These are phyloP conservation scores for Akanthomyces lecanii DNA, from an alignment of 2,329 filamentous ascomycete genomes.

Conservation along the genomic window DNA sequence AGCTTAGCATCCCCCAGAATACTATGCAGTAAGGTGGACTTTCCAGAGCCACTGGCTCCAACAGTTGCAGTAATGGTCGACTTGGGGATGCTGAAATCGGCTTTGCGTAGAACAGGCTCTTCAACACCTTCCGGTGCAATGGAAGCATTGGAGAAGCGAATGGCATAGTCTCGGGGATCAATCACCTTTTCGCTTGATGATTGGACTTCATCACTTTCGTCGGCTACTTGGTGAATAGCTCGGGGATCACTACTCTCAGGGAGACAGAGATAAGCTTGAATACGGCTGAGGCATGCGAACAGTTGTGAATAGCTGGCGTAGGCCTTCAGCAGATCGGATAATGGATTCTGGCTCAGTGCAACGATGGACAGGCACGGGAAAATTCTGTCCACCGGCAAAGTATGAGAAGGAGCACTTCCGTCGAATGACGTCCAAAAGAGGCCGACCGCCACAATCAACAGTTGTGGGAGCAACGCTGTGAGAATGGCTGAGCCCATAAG, in stretches of 20 bases:
- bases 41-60: neutral
- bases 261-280: neutral
- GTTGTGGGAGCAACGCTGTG: too few relatives aligned
- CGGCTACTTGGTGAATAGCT: too few relatives aligned
- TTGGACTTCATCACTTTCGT: neutral
- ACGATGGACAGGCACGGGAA: too few relatives aligned
- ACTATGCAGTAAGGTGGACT: neutral
- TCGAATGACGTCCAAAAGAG: too few relatives aligned
- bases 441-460: too few relatives aligned
- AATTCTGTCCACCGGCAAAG: too few relatives aligned
- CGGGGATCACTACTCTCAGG: neutral
- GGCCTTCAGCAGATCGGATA: neutral
- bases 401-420: too few relatives aligned
- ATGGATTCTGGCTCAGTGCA: too few relatives aligned
- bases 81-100: neutral
- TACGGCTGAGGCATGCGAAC: neutral
- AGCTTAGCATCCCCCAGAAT: slow-evolving; percentile 3
- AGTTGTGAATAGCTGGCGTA: neutral
- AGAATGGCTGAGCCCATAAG: too few relatives aligned
- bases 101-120: neutral
- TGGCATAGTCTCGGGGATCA: neutral
- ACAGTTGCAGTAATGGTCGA: neutral
- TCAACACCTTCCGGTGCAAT: neutral
- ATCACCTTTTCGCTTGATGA: neutral
- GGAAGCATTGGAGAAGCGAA: neutral